These are phyloP conservation scores for Dalbergia oliveri DNA, from an alignment of 306 rosid genomes.

Conservation along the genomic window DNA sequence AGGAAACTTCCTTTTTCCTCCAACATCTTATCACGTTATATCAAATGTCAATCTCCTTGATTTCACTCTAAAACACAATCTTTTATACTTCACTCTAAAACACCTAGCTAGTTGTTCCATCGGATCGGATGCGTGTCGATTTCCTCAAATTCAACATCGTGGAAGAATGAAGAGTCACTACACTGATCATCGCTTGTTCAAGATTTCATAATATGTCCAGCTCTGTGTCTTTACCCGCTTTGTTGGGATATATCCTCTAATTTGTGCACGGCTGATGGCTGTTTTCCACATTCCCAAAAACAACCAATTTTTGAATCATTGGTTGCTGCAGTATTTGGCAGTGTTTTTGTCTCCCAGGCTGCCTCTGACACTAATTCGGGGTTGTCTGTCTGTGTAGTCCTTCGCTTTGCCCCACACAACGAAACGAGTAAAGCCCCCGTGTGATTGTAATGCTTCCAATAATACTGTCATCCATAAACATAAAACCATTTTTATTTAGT, in stretches of 20 bases:
- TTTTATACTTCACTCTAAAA: too few relatives aligned
- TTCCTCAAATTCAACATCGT: background rate
- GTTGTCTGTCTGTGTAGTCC: conserved; percentile 54
- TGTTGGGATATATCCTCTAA: conserved; percentile 30
- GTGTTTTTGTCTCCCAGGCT: conserved; percentile 22
- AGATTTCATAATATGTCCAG: background rate
- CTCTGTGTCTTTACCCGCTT: conserved; percentile 24
- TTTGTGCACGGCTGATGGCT: background rate
- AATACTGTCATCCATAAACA: conserved; percentile 43
- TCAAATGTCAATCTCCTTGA: too few relatives aligned
- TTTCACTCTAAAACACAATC: too few relatives aligned
- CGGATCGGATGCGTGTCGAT: background rate
- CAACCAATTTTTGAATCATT: conserved; percentile 19
- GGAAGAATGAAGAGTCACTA: background rate
- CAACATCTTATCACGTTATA: too few relatives aligned
- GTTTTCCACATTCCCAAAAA: background rate
- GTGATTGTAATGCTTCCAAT: conserved; percentile 69
- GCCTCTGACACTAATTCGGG: background rate
- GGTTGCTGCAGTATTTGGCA: background rate
- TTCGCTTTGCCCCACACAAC: conserved; percentile 85
- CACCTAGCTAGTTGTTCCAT: too few relatives aligned
- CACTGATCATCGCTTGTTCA: too few relatives aligned
- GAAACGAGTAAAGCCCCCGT: conserved; percentile 66
- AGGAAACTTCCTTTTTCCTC: too few relatives aligned
- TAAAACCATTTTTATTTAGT: too few relatives aligned